Evolutionary conservation across 2,329 filamentous ascomycete species (phyloP), one percentile per base, ranked within the genome.

Genomic region (Epichloe elymi): DNA sequence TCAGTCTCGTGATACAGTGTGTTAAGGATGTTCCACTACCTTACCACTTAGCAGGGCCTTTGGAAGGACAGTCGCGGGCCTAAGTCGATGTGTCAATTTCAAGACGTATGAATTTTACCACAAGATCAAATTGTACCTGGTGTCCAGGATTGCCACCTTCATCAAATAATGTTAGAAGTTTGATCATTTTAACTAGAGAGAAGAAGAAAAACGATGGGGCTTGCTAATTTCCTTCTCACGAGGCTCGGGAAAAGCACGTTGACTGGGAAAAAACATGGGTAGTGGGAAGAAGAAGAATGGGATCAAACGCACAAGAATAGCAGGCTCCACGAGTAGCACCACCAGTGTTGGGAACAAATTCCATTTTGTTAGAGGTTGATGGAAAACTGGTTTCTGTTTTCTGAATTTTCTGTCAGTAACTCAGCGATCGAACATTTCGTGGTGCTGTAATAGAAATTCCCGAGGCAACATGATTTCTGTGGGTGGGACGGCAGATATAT

Each of bases 41-140:
- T 69, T 74, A 89, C 85, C 86, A 90, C 71, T 88, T 89, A 62
- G 86, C 81, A 61, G 83, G 82, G 61, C 85, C 85, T 73, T 86
- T 85, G 76, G 82, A 88, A 64, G 87, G 87, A 78, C 87, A 93
- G 65, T 91, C 86, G 64, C 86, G 85, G 64, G 86, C 86, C 86
- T 88, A 59, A 6, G 33, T 38, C n/a, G 36, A 53, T 55, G 47
- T 48, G 50, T 58, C 55, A 55, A 55, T 53, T 56, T 50, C 50
- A 59, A 49, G 50, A 11, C 40, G 33, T 7, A 26, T 39, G 33
- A 36, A 40, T 19, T 5, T 39, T 19, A 17, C 38, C n/a, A 40
- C n/a, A 44, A 17, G 7, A 15, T 17, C n/a, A 14, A 43, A 53
- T 63, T 73, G 73, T 83, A 86, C 83, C 82, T 87, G 83, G 69